Evolutionary conservation across 2,329 filamentous ascomycete genomes (phyloP), one percentile per base, ranked within the genome.

Genomic region (Apiospora hydei): DNA sequence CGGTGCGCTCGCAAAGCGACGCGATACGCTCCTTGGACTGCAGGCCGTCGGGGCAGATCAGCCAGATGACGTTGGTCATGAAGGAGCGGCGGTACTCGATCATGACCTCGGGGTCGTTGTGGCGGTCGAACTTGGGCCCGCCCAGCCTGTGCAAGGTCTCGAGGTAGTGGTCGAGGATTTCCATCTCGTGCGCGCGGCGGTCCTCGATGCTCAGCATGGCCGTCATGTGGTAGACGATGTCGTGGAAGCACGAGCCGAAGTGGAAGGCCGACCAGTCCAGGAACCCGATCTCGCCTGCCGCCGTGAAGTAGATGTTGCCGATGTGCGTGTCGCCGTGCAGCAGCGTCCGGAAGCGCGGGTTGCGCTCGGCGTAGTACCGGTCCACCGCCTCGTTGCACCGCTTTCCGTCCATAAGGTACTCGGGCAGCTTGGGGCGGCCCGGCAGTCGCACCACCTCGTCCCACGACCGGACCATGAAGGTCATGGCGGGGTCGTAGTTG

Each of bases 271-370:
- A 82, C 83, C 83, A 85, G 77, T 85, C 83, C 0, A 85, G 72
- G 74, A 85, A 85, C 0, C 83, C 78, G 2, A 80, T 82, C 26
- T 76, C 67, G 0, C 79, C 80, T 1, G 81, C 77, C 3, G 78
- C 73, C 0, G 81, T 81, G 66, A 85, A 81, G 75, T 83, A 85
- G n/a, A 82, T 79, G 74, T 85, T 85, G 43, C 83, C 83, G 16
- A 84, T 78, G 72, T 85, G 84, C 14, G 83, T 80, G 69, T 85
- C 84, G 14, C 83, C 84, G 70, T 86, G 84, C 16, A 85, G 73
- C 3, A 85, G 75, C n/a, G 80, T 83, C 18, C 81, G 79, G 72
- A 84, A 84, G 7, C 78, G 75, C 0, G 82, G 81, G 73, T 83
- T 84, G 21, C 81, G 80, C 72, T 77, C 75, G 4, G 77, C 78